Evolutionary conservation across 139 green algal species (phyloP).

Genomic region (Limnomonas spitsbergensis): DNA sequence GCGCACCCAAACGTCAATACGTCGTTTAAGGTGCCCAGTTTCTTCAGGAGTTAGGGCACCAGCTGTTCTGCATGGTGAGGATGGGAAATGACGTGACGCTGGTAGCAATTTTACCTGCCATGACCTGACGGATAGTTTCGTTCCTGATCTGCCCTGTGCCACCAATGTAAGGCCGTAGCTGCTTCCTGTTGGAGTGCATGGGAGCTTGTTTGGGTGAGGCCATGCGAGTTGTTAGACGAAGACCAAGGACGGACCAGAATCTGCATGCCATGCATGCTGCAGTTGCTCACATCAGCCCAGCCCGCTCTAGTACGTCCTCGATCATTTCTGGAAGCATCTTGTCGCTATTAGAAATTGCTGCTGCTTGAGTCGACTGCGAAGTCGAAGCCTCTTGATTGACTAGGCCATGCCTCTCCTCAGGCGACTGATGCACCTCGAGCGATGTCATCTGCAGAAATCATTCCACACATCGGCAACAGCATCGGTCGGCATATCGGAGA

Average conservation of each 20-base stretch:
- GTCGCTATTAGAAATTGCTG: background rate
- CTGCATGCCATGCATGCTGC: background rate
- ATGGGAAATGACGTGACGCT: background rate
- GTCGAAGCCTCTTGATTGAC: background rate
- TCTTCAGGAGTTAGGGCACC: no score
- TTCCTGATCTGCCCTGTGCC: conserved; percentile 47
- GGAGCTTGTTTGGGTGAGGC: no score
- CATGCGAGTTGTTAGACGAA: no score
- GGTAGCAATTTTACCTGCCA: conserved; percentile 25
- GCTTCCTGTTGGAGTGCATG: no score
- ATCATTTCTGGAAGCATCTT: conserved; percentile 1
- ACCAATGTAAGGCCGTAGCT: conserved; percentile 43
- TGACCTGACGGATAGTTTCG: conserved; percentile 37
- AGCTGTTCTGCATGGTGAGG: no score
- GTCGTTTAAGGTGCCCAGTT: no score
- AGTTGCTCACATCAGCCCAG: background rate
- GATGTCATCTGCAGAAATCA: conserved; percentile 4
- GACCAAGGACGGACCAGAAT: no score
- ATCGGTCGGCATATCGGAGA: no score
- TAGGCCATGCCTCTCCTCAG: background rate
- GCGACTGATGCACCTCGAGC: background rate
- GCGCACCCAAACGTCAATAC: no score
- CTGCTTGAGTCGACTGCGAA: background rate
- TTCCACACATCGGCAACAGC: no score
- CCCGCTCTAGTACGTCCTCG: background rate